Evolutionary conservation across 176 grass and related monocot genomes (phyloP), one percentile per base, ranked within the genome.

Genomic region (Metroxylon sagu): DNA sequence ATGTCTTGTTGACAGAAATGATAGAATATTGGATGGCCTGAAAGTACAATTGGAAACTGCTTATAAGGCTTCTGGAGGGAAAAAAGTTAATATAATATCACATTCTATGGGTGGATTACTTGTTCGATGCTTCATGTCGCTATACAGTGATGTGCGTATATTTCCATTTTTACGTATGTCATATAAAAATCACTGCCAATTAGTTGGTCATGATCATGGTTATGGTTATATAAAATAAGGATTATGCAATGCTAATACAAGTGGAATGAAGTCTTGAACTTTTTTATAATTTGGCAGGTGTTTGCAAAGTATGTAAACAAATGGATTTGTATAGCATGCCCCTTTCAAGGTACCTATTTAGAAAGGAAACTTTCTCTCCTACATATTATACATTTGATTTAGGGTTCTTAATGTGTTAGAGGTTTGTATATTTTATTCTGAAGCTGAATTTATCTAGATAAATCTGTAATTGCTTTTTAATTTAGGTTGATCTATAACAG

Each of bases 81-180:
- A 71, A 87, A 96, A 87, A 67, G 80, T 96, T 74, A 90, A 81
- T 63, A 69, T 96, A 79, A 85, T 96, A 52, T 87, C 92, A 17
- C 92, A 96, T 77, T 96, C 92, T 59, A 96, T 96, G 92, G 92
- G 92, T 17, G 92, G 92, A 79, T 77, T 96, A 75, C 87, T 96
- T 66, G 77, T 96, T 18, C 60, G 75, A 56, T 88, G 83, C 78
- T 90, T 90, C 83, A 79, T 90, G 70, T 89, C 92, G 48, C 60
- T 88, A 61, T 70, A 96, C 64, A 83, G 52, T 85, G 86, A 96
- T 80, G 92, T 96, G 57, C 66, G 86, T 74, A 58, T 17, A 57
- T 65, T 66, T 63, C 60, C 35, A 12, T 39, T 12, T 39, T 39
- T 39, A 39, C 7, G 7, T 39, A 10, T 39, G 35, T 39, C 7